Evolutionary conservation across 2,329 filamentous ascomycete genomes (phyloP).

Genomic region (Polychaeton citri): DNA sequence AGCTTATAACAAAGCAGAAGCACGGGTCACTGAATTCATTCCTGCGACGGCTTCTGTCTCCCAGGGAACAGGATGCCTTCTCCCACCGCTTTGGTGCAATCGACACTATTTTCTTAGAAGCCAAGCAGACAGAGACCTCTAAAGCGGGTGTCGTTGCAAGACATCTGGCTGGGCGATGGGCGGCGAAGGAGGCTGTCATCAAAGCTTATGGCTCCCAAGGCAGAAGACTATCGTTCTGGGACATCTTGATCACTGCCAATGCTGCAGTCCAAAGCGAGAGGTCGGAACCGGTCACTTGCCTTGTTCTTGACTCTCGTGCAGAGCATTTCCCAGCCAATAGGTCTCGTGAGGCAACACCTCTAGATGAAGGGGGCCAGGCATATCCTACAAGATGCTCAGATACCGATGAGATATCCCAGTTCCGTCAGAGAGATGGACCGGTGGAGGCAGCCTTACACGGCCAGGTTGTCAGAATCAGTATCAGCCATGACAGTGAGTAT

Average conservation of each 20-base stretch:
- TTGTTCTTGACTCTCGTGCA: not conserved
- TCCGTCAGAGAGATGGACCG: not conserved
- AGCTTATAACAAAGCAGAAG: conserved; percentile 34
- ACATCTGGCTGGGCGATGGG: conserved; percentile 38
- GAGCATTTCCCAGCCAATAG: not conserved
- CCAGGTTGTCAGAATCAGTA: conserved; percentile 58
- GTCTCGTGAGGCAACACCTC: not conserved
- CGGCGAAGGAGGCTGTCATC: conserved; percentile 62
- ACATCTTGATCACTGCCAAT: conserved; percentile 19
- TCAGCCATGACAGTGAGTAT: conserved; percentile 79
- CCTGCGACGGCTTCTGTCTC: conserved; percentile 13
- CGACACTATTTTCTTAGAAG: not conserved
- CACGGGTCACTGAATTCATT: conserved; percentile 9
- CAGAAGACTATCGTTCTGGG: conserved; percentile 32
- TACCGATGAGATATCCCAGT: not conserved
- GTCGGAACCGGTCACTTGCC: not conserved
- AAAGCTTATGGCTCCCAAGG: conserved; percentile 39
- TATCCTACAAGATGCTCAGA: too few relatives aligned
- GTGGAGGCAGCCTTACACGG: conserved; percentile 8
- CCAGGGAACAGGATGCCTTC: conserved; percentile 13
- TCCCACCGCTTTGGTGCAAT: conserved; percentile 1
- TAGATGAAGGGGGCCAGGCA: too few relatives aligned
- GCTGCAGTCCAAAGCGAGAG: conserved; percentile 45
- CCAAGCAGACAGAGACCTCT: not conserved
- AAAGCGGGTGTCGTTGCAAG: not conserved